Evolutionary conservation across 1,139 yeast species (phyloP), one percentile per base, ranked within the genome.

Genomic region (Lodderomyces margitis): DNA sequence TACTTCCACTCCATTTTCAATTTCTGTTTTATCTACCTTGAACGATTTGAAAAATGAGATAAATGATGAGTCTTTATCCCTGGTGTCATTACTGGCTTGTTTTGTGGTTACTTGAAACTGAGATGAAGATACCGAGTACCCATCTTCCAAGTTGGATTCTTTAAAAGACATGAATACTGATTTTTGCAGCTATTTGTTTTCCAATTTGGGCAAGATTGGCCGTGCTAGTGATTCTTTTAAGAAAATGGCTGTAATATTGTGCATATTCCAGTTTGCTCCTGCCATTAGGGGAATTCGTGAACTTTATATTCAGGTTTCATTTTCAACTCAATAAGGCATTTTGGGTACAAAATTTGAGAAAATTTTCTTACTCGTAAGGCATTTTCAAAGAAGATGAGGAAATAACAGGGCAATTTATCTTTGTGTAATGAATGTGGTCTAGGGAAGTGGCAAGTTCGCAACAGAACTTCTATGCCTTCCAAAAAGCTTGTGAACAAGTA

Each of bases 1-100:
- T 1, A 47, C 48, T 11, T 42, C 42, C 33, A 40, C 49, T 5
- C 47, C 49, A 6, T 45, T 21, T 16, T 42, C 47, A 35, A 24
- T 6, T 7, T 20, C 7, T n/a, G 19, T 17, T 11, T 27, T 39
- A n/a, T 45, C 41, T 8, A 49, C 28, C 38, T 44, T 42, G 17
- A 49, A 47, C 2, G 52, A 49, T 27, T 27, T 25, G 33, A 28
- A 25, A 36, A 36, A 36, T 25, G 38, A 36, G 21, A 36, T n/a
- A 12, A 36, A 12, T 39, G 27, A 20, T 40, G 21, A 28, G 41
- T 42, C 12, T 25, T 34, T 36, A 14, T 28, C 6, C 10, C 25
- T 8, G 31, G 35, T 8, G 17, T 21, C 30, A 12, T 24, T 19
- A 20, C 21, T 7, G 7, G 28, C 30, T 30, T 41, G 33, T 24